A percentile compares a stretch with the other conserved stretches of the same genome.
phyloP scores from a whole-genome alignment of 495 filamentous ascomycete species.

The Tuber magnatum region DNA sequence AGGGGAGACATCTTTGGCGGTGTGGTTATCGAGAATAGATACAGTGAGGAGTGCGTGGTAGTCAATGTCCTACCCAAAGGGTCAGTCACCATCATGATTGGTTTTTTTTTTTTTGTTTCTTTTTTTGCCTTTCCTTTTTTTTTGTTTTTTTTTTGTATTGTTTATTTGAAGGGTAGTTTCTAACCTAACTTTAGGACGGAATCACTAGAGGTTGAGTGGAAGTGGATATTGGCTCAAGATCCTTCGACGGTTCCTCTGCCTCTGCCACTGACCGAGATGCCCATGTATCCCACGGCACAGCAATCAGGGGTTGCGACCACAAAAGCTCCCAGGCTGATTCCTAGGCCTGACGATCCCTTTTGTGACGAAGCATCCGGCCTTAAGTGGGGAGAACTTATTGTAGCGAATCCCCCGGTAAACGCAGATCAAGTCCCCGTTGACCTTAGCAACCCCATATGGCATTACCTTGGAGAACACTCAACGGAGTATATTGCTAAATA shows the following conservation, averaged over 20 bases:
- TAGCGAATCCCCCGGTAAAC: slow-evolving; percentile 36
- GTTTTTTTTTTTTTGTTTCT: not conserved
- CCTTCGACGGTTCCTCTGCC: slow-evolving; percentile 58
- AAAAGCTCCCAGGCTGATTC: slow-evolving; percentile 53
- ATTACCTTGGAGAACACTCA: slow-evolving; percentile 77
- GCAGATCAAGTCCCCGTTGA: slow-evolving; percentile 56
- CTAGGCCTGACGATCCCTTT: slow-evolving; percentile 63
- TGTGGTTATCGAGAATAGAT: slow-evolving; percentile 76
- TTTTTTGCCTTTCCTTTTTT: not conserved
- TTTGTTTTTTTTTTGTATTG: slow-evolving; percentile 25
- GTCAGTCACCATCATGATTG: slow-evolving; percentile 48
- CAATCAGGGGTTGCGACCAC: slow-evolving; percentile 53
- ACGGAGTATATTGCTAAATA: slow-evolving; percentile 91
- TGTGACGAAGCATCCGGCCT: slow-evolving; percentile 47
- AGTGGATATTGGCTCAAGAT: slow-evolving; percentile 63
- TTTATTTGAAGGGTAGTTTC: slow-evolving; percentile 26
- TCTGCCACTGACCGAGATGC: slow-evolving; percentile 41
- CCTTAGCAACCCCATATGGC: slow-evolving; percentile 71
- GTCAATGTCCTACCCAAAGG: slow-evolving; percentile 82
- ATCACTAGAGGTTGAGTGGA: slow-evolving; percentile 66
- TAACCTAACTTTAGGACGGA: slow-evolving; percentile 48
- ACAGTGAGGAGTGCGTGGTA: slow-evolving; percentile 64
- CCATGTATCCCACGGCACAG: slow-evolving; percentile 42
- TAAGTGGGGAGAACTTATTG: slow-evolving; percentile 37
- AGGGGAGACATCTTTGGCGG: slow-evolving; percentile 84